Evolutionary conservation across 2,329 filamentous ascomycete species (phyloP).

Genomic region (Aspergillus sp.): DNA sequence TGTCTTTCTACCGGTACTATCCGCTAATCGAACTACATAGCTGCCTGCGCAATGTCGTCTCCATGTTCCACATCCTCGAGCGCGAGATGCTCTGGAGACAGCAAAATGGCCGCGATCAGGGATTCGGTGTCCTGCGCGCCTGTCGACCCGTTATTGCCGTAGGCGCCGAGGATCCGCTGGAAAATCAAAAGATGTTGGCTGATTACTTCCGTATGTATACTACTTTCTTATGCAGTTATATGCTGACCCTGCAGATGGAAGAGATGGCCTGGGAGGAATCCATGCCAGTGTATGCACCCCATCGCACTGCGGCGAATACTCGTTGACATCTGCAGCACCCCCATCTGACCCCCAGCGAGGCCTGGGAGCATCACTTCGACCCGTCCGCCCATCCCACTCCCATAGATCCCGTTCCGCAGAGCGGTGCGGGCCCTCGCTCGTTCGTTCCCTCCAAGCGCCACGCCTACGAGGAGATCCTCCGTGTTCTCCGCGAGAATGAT

Average conservation of each 20-base stretch:
- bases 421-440: slow-evolving; percentile 34
- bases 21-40: too few relatives aligned
- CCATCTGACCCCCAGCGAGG: slow-evolving; percentile 63
- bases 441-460: slow-evolving; percentile 68
- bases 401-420: slow-evolving; percentile 38
- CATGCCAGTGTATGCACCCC: slow-evolving; percentile 41
- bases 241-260: slow-evolving; percentile 49
- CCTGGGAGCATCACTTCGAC: slow-evolving; percentile 62
- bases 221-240: slow-evolving; percentile 3
- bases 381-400: slow-evolving; percentile 32
- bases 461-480: slow-evolving; percentile 81
- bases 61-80: slow-evolving; percentile 84
- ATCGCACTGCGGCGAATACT: too few relatives aligned
- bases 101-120: slow-evolving; percentile 54
- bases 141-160: slow-evolving; percentile 77
- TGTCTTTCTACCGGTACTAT: too few relatives aligned
- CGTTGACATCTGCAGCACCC: slow-evolving; percentile 46
- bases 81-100: slow-evolving; percentile 80
- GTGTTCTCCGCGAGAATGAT: slow-evolving; percentile 71
- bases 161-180: slow-evolving; percentile 75
- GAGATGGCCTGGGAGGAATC: slow-evolving; percentile 67
- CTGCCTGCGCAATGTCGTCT: slow-evolving; percentile 79
- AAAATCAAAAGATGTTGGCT: slow-evolving; percentile 68
- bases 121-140: slow-evolving; percentile 62
- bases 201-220: slow-evolving; percentile 72